A percentile compares a stretch with the other conserved stretches of the same genome.
phyloP scores from a whole-genome alignment of 1,139 yeast genomes.

The Eremothecium cymbalariae region DNA sequence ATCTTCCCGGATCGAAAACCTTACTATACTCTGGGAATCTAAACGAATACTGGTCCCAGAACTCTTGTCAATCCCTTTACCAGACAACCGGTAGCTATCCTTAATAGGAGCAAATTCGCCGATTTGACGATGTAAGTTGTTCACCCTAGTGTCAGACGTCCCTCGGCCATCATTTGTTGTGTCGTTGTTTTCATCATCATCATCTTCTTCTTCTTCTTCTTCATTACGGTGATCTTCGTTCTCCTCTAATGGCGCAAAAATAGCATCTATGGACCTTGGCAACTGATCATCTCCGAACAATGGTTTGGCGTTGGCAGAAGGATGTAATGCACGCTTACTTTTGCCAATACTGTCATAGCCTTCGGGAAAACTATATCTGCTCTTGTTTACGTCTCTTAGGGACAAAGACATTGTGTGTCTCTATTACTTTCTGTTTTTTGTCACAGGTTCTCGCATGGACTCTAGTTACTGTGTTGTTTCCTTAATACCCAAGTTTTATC shows the following conservation, averaged over 20 bases:
- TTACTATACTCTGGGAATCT: slow-evolving; percentile 3
- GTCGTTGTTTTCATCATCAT: slow-evolving; percentile 8
- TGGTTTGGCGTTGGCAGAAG: slow-evolving; percentile 4
- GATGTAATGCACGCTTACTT: slow-evolving; percentile 2
- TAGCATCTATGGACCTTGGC: slow-evolving; percentile 7
- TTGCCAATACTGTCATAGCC: slow-evolving; percentile 4
- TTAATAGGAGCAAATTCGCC: slow-evolving; percentile 5
- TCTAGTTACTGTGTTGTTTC: too few species aligned
- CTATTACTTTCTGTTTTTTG: background rate
- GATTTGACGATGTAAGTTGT: background rate
- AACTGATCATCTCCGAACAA: slow-evolving; percentile 12
- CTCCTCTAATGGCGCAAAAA: slow-evolving; percentile 8
- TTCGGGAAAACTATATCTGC: slow-evolving; percentile 4
- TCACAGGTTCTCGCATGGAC: too few species aligned
- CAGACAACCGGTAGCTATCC: background rate
- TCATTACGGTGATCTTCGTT: slow-evolving; percentile 1
- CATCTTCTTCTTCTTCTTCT: slow-evolving; percentile 8
- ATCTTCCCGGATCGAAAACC: slow-evolving; percentile 4
- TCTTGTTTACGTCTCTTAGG: slow-evolving; percentile 5
- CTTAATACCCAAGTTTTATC: too few species aligned
- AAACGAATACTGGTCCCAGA: slow-evolving; percentile 3
- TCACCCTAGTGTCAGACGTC: background rate
- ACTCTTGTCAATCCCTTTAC: slow-evolving; percentile 1
- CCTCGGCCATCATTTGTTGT: background rate
- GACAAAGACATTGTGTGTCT: slow-evolving; percentile 4